Base-by-base conservation (phyloP, 1,139 yeast genomes). In the Saccharomycopsis hybrid region DNA sequence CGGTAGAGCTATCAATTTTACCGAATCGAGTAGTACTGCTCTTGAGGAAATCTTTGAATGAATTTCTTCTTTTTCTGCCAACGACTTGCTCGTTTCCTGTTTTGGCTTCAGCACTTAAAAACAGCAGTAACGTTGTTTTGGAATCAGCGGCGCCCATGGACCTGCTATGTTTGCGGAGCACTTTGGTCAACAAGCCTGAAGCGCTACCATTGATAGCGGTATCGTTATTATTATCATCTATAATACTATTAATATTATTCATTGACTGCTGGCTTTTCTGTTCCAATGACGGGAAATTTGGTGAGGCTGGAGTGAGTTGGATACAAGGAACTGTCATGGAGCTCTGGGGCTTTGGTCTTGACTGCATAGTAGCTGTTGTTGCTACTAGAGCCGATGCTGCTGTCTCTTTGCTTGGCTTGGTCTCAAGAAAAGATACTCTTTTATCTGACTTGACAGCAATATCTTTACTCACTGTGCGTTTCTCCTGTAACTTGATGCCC, bases 11-110 rank as follows among this genome's bases (percentile, higher is more conserved):
- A 18, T 18, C 18, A 18, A 18, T 18, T 18, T 18, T 18, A 18
- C 18, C 18, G 18, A 18, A 18, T 18, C 18, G 18, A 18, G 18
- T 18, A 18, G 18, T 41, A 36, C 41, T 44, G 37, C 39, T 41
- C 13, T 48, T 51, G 7, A 47, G 32, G 45, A 51, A 46, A 11
- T 48, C 54, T 32, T 39, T 48, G 27, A 51, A 44, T 29, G 54
- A 51, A 35, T 51, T 51, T 30, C 47, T 38, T 41, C 54, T 39
- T 28, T 36, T 41, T 7, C 39, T 11, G 24, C 39, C 39, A 8
- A 7, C 35, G 35, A 8, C 43, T 30, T 5, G 13, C 44, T 13
- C 13, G 11, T 4, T 13, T 24, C 35, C 7, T 8, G 35, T 8
- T 31, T 11, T 7, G 11, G 35, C 35, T 31, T 18, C 18, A 18